Evolutionary conservation across 192 early-diverging fungal genomes (phyloP).

Genomic region (Coemansia sp.): DNA sequence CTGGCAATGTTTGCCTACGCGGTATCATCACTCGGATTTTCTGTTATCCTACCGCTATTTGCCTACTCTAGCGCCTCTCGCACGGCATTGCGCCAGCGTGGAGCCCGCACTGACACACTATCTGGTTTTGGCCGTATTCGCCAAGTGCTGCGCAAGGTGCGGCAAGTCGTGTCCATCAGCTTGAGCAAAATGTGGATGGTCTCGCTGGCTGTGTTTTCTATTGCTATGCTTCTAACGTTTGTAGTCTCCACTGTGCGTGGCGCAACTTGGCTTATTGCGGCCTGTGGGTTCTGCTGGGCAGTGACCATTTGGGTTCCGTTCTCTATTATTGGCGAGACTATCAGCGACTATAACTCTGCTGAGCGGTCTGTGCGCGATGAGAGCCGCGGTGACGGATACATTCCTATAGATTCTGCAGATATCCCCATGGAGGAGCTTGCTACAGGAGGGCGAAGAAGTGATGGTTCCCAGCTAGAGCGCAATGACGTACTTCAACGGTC

Average conservation of each 20-base stretch:
- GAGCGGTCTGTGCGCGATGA: slow-evolving; percentile 9
- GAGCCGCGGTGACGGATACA: slow-evolving; percentile 17
- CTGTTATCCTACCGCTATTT: slow-evolving; percentile 45
- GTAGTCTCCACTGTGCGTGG: slow-evolving; percentile 59
- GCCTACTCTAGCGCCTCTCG: slow-evolving; percentile 29
- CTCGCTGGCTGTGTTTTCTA: slow-evolving; percentile 68
- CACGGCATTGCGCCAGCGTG: not conserved
- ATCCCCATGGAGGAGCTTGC: slow-evolving; percentile 32
- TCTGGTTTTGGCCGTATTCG: not conserved
- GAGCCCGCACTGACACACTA: not conserved
- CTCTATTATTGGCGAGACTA: slow-evolving; percentile 76
- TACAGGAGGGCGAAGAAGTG: slow-evolving; percentile 6
- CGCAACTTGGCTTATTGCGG: slow-evolving; percentile 72
- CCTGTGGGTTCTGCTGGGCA: slow-evolving; percentile 85
- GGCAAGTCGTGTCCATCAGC: slow-evolving; percentile 22
- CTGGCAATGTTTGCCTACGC: slow-evolving; percentile 83
- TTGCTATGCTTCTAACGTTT: slow-evolving; percentile 69
- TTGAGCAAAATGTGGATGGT: slow-evolving; percentile 70
- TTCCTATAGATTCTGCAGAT: slow-evolving; percentile 21
- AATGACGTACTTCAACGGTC: not conserved
- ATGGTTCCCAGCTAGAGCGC: slow-evolving; percentile 7
- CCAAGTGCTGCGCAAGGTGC: slow-evolving; percentile 13
- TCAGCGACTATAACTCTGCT: slow-evolving; percentile 4
- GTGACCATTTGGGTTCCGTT: slow-evolving; percentile 94
- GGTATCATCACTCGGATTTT: slow-evolving; percentile 65